Evolutionary conservation across 2,329 filamentous ascomycete genomes (phyloP), one percentile per base, ranked within the genome.

Genomic region (Ophiostoma ulmi): DNA sequence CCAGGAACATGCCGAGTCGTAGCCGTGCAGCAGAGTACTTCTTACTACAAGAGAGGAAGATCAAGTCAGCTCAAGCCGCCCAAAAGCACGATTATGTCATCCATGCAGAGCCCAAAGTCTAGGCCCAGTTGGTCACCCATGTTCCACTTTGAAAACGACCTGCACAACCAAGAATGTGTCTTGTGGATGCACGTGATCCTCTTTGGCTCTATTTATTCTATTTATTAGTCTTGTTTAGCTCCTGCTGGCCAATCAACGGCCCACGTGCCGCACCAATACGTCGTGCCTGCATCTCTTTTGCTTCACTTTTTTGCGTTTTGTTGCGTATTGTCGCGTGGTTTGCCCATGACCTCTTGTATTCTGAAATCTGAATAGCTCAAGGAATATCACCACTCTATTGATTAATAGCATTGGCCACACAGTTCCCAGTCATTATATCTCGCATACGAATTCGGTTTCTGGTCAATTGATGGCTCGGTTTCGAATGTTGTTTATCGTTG

Each of bases 221-320:
- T 44, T 44, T 44, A 13, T 44, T 39, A 39, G 38, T 39, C 38
- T 39, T 70, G 48, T 44, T 22, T 36, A 61, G 10, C 52, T 48
- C 31, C 26, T 35, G 14, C 58, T 63, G 58, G 58, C 58, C 58
- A 63, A 63, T 63, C 64, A 66, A 41, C n/a, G 11, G 64, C 20
- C 64, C 64, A 66, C 64, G 64, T 66, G 64, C 64, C 22, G 7
- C 38, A 39, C 17, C 36, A 66, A 66, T 66, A 41, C 35, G 58
- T 26, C 48, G 48, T 31, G 31, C n/a, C 22, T 14, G 55, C 26
- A 61, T 35, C 20, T 38, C 63, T 8, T 65, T 38, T 39, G 26
- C 31, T 35, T 63, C 31, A 14, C 22, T 14, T 64, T 38, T 35
- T 20, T 8, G 4, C 31, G 26, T 36, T 36, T 8, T 64, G 31